Percentiles rank a stretch among this genome's conserved stretches.
Conservation (phyloP, 768 basidiomycete genomes). For the Lentinula detonsa region DNA sequence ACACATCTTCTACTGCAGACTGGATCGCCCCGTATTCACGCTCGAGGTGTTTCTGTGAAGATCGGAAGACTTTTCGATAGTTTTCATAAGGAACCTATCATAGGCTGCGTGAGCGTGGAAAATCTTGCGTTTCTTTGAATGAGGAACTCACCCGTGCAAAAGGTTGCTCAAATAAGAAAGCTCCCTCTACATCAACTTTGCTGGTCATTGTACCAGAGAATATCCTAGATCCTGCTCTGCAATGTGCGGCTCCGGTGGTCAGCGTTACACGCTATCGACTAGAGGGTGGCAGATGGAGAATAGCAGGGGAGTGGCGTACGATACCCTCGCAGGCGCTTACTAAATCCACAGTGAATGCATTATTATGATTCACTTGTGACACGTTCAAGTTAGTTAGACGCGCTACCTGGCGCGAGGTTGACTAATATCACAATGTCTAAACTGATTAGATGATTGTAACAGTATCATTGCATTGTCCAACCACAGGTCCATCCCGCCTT, state of each 20-base stretch:
- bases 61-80: constrained; percentile 82
- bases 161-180: constrained; percentile 80
- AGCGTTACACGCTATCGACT: neutral
- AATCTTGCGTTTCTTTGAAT: neutral
- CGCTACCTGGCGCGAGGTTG: no score
- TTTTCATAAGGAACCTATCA: constrained; percentile 83
- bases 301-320: no score
- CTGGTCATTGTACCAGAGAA: constrained; percentile 25
- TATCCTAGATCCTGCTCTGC: neutral
- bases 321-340: neutral
- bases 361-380: no score
- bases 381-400: no score
- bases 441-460: no score
- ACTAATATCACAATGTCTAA: no score
- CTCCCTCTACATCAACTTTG: constrained; percentile 67
- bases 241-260: neutral
- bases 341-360: no score
- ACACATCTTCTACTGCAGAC: constrained; percentile 53
- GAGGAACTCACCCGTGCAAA: constrained; percentile 55
- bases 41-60: constrained; percentile 76
- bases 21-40: constrained; percentile 65
- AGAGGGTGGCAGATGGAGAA: neutral
- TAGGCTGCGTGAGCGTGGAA: neutral
- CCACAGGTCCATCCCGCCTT: neutral
- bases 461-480: neutral